These are phyloP conservation scores for Hortiboletus rubellus DNA, from an alignment of 1,284 basidiomycete species.

Conservation along the genomic window DNA sequence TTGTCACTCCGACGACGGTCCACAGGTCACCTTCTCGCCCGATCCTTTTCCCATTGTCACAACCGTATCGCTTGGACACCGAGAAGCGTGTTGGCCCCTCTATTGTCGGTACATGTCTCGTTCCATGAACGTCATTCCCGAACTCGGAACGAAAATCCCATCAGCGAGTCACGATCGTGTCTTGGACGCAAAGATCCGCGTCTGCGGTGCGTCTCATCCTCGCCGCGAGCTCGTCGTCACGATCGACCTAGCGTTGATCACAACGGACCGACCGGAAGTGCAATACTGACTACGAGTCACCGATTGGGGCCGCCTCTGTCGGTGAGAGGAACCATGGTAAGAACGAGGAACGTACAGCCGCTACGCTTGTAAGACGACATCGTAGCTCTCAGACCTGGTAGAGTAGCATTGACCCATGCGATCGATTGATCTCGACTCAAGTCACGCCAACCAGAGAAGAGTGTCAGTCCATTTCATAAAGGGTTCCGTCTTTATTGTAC, in stretches of 20 bases:
- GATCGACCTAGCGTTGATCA: too few relatives aligned
- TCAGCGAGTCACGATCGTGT: background rate
- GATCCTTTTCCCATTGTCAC: background rate
- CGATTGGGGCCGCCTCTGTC: too few relatives aligned
- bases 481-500: background rate
- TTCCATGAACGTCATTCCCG: background rate
- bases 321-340: too few relatives aligned
- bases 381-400: too few relatives aligned
- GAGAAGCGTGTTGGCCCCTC: background rate
- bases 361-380: too few relatives aligned
- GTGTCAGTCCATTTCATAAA: slow-evolving; percentile 4
- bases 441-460: background rate
- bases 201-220: too few relatives aligned
- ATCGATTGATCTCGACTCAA: background rate
- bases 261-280: background rate
- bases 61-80: background rate
- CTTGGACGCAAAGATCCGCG: background rate
- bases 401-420: background rate
- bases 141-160: background rate
- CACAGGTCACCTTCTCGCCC: background rate
- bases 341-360: too few relatives aligned
- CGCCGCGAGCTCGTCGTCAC: background rate
- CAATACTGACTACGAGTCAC: background rate
- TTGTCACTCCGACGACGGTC: background rate
- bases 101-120: background rate